Percentiles rank a stretch among this genome's conserved stretches.
Conservation (phyloP, 352 stramenopile species). For the Globisporangium barbulae region DNA sequence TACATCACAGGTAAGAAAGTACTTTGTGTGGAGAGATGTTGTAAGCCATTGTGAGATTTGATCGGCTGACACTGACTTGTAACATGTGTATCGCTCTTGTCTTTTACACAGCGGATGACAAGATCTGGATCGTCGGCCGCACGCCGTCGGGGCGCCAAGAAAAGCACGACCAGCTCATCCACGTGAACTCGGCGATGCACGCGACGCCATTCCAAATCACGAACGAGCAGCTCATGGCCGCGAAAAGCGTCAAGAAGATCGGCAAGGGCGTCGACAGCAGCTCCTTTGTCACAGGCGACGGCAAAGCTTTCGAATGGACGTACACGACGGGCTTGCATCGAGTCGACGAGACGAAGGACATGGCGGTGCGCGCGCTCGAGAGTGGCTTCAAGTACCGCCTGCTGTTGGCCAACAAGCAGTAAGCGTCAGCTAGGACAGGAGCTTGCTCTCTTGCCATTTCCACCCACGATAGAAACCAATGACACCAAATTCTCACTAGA, state of each 20-base stretch:
- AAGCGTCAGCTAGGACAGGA: not conserved
- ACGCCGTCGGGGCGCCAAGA: slow-evolving; percentile 69
- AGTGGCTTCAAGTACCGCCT: slow-evolving; percentile 75
- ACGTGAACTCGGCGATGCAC: slow-evolving; percentile 70
- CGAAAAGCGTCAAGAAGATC: slow-evolving; percentile 51
- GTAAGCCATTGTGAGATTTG: not conserved
- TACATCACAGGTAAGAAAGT: slow-evolving; percentile 64
- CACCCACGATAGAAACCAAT: slow-evolving; percentile 9
- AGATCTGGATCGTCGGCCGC: slow-evolving; percentile 73
- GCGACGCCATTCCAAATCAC: slow-evolving; percentile 63
- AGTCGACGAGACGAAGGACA: slow-evolving; percentile 31
- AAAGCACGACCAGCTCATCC: slow-evolving; percentile 42
- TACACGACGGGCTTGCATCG: slow-evolving; percentile 52
- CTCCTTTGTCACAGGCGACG: slow-evolving; percentile 65
- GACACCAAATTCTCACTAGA: not conserved
- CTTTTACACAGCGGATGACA: slow-evolving; percentile 57
- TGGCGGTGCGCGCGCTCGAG: slow-evolving; percentile 57
- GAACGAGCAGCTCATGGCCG: slow-evolving; percentile 40
- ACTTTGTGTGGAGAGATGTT: slow-evolving; percentile 2
- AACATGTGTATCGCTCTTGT: not conserved
- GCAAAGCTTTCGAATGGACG: slow-evolving; percentile 72
- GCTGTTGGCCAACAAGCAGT: slow-evolving; percentile 32
- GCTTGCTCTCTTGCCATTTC: not conserved
- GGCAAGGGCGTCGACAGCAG: slow-evolving; percentile 80
- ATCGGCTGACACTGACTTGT: not conserved